Conservation (phyloP, 2,329 filamentous ascomycete species). For the Botrytis elliptica region DNA sequence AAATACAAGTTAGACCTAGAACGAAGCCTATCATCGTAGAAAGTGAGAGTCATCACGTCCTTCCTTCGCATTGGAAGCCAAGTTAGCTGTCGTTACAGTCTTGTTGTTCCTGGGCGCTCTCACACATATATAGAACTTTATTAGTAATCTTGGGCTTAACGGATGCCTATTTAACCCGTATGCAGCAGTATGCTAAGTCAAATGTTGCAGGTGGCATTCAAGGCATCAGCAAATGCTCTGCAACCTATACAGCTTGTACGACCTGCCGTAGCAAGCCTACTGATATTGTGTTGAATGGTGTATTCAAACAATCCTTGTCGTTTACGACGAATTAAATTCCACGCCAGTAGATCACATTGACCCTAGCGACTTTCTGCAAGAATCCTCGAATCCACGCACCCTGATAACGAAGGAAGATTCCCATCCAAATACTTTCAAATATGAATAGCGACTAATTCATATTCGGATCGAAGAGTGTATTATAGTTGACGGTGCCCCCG, state of each 20-base stretch:
- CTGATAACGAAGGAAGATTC: constrained; percentile 4
- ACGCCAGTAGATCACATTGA: background rate
- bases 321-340: constrained; percentile 2
- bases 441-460: constrained; percentile 7
- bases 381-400: background rate
- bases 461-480: background rate
- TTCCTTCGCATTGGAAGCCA: background rate
- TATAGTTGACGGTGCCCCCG: background rate
- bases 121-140: background rate
- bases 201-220: constrained; percentile 7
- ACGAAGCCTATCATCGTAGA: too few species aligned
- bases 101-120: background rate
- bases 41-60: background rate
- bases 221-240: constrained; percentile 18
- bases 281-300: background rate
- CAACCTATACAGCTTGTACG: background rate
- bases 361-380: background rate
- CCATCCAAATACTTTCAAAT: background rate
- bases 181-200: background rate
- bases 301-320: background rate
- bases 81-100: background rate
- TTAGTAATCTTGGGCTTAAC: background rate
- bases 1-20: background rate
- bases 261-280: constrained; percentile 4
- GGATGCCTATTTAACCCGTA: constrained; percentile 12